Conservation (phyloP, 2,329 filamentous ascomycete genomes). For the Pseudogymnoascus sp. region DNA sequence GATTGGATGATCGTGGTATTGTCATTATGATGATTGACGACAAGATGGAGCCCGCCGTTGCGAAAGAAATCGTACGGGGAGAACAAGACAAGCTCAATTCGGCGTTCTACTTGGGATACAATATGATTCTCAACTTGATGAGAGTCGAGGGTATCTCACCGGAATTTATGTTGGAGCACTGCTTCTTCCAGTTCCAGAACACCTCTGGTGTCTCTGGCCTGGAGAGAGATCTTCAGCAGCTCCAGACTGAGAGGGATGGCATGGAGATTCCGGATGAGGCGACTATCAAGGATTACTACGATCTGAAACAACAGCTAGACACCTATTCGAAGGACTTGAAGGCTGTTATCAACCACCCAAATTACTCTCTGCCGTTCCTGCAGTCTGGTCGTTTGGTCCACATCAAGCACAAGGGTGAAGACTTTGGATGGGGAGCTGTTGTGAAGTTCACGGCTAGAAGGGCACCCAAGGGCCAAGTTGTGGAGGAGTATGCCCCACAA, state of each 20-base stretch:
- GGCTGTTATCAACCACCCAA: conserved; percentile 83
- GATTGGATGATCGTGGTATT: conserved; percentile 93
- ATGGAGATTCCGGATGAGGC: conserved; percentile 78
- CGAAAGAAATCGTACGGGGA: conserved; percentile 90
- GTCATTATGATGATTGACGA: conserved; percentile 99
- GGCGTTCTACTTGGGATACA: conserved; percentile 95
- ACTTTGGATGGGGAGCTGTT: conserved; percentile 94
- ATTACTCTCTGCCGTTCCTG: conserved; percentile 76
- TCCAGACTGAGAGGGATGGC: conserved; percentile 67
- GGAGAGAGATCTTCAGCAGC: conserved; percentile 72
- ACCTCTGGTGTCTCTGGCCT: conserved; percentile 75
- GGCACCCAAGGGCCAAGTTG: conserved; percentile 55
- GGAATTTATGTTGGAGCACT: conserved; percentile 97
- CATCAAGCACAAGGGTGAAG: conserved; percentile 69
- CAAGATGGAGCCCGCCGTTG: conserved; percentile 89
- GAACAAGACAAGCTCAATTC: conserved; percentile 97
- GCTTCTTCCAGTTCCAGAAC: conserved; percentile 98
- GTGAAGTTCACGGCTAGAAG: conserved; percentile 65
- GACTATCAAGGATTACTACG: conserved; percentile 90
- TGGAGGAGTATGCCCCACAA: conserved; percentile 64
- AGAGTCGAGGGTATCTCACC: conserved; percentile 98
- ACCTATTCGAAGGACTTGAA: conserved; percentile 84
- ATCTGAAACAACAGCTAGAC: conserved; percentile 76
- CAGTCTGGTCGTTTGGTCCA: conserved; percentile 82
- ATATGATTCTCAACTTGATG: conserved; percentile 96